Conservation (phyloP, 495 filamentous ascomycete species). For the Durotheca rogersii region DNA sequence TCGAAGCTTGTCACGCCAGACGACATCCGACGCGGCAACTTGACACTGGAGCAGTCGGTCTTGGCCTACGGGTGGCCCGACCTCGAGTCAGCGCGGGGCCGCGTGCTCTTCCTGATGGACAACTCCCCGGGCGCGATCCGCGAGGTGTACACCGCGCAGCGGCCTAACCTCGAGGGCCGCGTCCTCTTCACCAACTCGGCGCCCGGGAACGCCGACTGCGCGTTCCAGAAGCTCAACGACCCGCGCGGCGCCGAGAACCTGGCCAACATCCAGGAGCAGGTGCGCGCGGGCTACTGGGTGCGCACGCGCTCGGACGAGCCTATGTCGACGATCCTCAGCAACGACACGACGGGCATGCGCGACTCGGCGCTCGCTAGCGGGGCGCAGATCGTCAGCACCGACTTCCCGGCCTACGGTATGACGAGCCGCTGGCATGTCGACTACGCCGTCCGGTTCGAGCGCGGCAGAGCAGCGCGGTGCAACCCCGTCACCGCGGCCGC, state of each 20-base stretch:
- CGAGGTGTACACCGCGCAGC: constrained; percentile 25
- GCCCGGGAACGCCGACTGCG: constrained; percentile 27
- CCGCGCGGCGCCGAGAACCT: constrained; percentile 19
- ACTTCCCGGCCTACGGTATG: constrained; percentile 23
- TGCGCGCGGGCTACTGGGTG: constrained; percentile 37
- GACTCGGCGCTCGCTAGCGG: constrained; percentile 22
- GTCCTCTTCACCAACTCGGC: constrained; percentile 36
- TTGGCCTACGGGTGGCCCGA: constrained; percentile 32
- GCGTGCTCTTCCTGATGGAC: constrained; percentile 35
- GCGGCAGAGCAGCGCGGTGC: constrained; percentile 14
- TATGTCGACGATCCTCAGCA: constrained; percentile 22
- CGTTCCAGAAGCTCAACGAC: constrained; percentile 36
- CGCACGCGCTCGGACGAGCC: constrained; percentile 35
- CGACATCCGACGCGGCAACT: constrained; percentile 18
- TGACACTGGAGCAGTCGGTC: constrained; percentile 30
- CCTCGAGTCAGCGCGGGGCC: constrained; percentile 18
- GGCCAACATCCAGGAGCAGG: constrained; percentile 30
- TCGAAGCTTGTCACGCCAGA: constrained; percentile 29
- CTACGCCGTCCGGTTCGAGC: constrained; percentile 21
- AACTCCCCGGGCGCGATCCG: constrained; percentile 28
- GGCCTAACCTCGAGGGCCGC: constrained; percentile 29
- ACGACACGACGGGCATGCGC: constrained; percentile 9
- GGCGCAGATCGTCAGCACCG: constrained; percentile 23
- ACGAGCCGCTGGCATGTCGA: constrained; percentile 17
- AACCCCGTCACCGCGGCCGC: constrained; percentile 12